A percentile compares a stretch with the other conserved stretches of the same genome.
phyloP scores from a whole-genome alignment of 179 eudicot species.

The Kewa caespitosa region DNA sequence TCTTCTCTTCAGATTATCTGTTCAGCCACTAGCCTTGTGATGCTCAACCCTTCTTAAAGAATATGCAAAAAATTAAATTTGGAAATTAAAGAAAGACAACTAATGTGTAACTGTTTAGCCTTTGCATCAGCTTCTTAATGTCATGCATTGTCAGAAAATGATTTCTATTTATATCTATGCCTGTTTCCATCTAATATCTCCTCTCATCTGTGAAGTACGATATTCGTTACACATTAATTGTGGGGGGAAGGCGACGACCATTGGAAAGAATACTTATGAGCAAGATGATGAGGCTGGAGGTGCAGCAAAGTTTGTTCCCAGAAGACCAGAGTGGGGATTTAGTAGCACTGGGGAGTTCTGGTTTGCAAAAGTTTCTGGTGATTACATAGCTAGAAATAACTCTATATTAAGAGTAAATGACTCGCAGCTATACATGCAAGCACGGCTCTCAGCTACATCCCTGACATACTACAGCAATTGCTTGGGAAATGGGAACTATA shows the following conservation, averaged over 20 bases:
- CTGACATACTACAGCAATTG: constrained; percentile 45
- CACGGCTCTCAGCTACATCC: constrained; percentile 42
- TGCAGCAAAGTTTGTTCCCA: constrained; percentile 35
- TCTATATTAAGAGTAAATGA: constrained; percentile 15
- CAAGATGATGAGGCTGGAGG: constrained; percentile 39
- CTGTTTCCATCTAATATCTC: constrained; percentile 2
- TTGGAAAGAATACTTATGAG: constrained; percentile 29
- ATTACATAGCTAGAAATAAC: constrained; percentile 21
- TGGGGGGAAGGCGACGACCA: constrained; percentile 32
- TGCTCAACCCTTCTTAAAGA: not conserved
- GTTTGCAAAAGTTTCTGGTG: constrained; percentile 7
- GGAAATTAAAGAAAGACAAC: not conserved
- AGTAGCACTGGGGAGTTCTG: constrained; percentile 40
- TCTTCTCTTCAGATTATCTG: not conserved
- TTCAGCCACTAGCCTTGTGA: constrained; percentile 5
- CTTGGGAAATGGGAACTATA: constrained; percentile 46
- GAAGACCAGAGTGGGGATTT: constrained; percentile 40
- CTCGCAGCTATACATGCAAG: constrained; percentile 33
- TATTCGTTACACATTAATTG: constrained; percentile 42
- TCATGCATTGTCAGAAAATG: not conserved
- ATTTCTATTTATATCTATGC: not conserved
- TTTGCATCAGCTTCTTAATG: not conserved
- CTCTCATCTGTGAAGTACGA: constrained; percentile 24
- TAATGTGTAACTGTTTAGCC: not conserved
- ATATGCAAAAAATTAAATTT: not conserved